A percentile compares a stretch with the other conserved stretches of the same genome.
phyloP scores from a whole-genome alignment of 768 basidiomycete genomes.

The Gymnopilus junonius region DNA sequence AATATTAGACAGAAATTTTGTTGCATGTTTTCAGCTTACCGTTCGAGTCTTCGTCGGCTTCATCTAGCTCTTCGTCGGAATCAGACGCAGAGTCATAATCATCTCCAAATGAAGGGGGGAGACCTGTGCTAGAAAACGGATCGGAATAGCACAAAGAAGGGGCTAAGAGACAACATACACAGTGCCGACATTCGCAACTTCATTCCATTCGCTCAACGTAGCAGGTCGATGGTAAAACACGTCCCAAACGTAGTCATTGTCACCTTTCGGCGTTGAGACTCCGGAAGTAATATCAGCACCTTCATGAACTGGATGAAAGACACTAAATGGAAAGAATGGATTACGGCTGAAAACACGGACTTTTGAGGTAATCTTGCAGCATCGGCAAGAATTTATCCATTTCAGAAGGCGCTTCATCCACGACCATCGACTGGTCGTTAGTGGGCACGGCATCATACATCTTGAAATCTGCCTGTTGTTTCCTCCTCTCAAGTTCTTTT shows the following conservation, averaged over 20 bases:
- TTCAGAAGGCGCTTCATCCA: slow-evolving; percentile 47
- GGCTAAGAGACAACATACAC: slow-evolving; percentile 41
- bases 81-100: slow-evolving; percentile 65
- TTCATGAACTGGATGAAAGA: slow-evolving; percentile 22
- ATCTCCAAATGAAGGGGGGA: slow-evolving; percentile 61
- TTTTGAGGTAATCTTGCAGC: slow-evolving; percentile 72
- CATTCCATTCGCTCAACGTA: slow-evolving; percentile 62
- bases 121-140: slow-evolving; percentile 52
- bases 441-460: slow-evolving; percentile 75
- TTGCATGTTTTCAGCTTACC: slow-evolving; percentile 43
- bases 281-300: neutral
- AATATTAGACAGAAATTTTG: slow-evolving; percentile 2
- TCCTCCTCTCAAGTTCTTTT: slow-evolving; percentile 45
- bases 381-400: slow-evolving; percentile 81
- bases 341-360: slow-evolving; percentile 39
- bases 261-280: neutral
- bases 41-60: slow-evolving; percentile 86
- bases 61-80: slow-evolving; percentile 64
- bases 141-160: neutral
- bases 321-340: slow-evolving; percentile 12
- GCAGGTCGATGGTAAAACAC: slow-evolving; percentile 77
- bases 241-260: slow-evolving; percentile 81
- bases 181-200: slow-evolving; percentile 64
- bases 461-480: slow-evolving; percentile 49
- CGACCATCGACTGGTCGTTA: slow-evolving; percentile 27